Percentiles rank a stretch among this genome's conserved stretches.
Conservation (phyloP, 306 rosid species). For the Cicer chorassanicum region DNA sequence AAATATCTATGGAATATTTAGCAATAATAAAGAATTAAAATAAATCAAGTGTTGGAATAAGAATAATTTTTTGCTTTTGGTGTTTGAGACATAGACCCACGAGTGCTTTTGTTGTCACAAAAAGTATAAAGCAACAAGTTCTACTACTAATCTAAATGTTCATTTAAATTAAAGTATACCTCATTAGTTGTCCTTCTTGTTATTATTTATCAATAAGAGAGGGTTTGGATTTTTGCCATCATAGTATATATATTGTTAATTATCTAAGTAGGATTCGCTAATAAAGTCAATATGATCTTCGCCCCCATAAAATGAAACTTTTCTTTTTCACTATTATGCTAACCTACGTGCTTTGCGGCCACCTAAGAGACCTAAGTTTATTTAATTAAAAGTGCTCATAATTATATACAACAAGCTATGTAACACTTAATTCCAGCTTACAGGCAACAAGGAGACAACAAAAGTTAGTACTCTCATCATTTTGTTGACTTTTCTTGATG, state of each 20-base stretch:
- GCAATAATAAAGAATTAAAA: not conserved
- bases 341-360: conserved; percentile 56
- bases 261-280: conserved; percentile 43
- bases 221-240: conserved; percentile 38
- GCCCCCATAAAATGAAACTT: conserved; percentile 46
- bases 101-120: conserved; percentile 52
- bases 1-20: conserved; percentile 35
- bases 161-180: conserved; percentile 43
- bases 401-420: conserved; percentile 48
- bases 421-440: conserved; percentile 63
- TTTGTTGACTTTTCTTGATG: conserved; percentile 46
- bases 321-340: conserved; percentile 43
- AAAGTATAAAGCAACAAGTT: conserved; percentile 46
- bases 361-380: conserved; percentile 45
- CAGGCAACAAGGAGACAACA: conserved; percentile 70
- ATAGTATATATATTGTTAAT: conserved; percentile 24
- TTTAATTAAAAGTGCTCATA: conserved; percentile 35
- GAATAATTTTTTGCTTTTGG: conserved; percentile 46
- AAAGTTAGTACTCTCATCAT: conserved; percentile 47
- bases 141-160: conserved; percentile 38
- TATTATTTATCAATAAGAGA: conserved; percentile 26
- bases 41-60: conserved; percentile 26
- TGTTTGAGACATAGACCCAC: conserved; percentile 43
- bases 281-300: conserved; percentile 52
- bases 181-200: conserved; percentile 39